Evolutionary conservation across 2,329 filamentous ascomycete species (phyloP).

Genomic region (Alternaria incomplexa): DNA sequence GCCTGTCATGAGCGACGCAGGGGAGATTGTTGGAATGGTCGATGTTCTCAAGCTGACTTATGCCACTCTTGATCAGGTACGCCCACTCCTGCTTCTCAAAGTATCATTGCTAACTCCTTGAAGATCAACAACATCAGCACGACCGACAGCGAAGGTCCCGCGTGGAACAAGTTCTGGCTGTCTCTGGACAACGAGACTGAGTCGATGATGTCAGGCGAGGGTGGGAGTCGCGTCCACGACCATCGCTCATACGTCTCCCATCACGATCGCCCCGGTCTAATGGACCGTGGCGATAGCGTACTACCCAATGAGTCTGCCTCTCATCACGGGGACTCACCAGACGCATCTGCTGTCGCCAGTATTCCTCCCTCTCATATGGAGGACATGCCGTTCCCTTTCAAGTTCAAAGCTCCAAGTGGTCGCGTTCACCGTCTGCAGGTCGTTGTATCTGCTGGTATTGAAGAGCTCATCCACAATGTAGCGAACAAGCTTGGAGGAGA

Average conservation of each 20-base stretch:
- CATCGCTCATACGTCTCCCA: conserved; percentile 83
- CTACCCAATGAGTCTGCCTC: conserved; percentile 94
- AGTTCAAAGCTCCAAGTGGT: conserved; percentile 96
- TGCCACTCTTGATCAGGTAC: conserved; percentile 92
- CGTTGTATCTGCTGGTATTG: conserved; percentile 78
- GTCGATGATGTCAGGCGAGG: conserved; percentile 93
- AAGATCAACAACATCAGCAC: conserved; percentile 89
- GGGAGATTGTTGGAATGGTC: conserved; percentile 99
- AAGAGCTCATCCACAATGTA: conserved; percentile 77
- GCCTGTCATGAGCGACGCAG: conserved; percentile 95
- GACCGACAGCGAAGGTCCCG: conserved; percentile 88
- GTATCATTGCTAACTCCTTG: conserved; percentile 8
- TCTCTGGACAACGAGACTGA: conserved; percentile 94
- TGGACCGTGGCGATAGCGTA: conserved; percentile 81
- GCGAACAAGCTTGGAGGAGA: conserved; percentile 85
- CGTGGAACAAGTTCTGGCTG: conserved; percentile 99
- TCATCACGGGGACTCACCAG: conserved; percentile 80
- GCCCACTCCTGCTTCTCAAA: conserved; percentile 12
- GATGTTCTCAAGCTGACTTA: conserved; percentile 98
- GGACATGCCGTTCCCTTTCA: conserved; percentile 91
- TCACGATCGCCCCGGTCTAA: conserved; percentile 64
- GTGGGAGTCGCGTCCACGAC: conserved; percentile 72
- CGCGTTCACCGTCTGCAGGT: conserved; percentile 93
- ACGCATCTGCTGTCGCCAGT: conserved; percentile 68
- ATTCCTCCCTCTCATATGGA: conserved; percentile 61